phyloP scores from a whole-genome alignment of 192 early-diverging fungal genomes.

The Funneliformis mosseae region DNA sequence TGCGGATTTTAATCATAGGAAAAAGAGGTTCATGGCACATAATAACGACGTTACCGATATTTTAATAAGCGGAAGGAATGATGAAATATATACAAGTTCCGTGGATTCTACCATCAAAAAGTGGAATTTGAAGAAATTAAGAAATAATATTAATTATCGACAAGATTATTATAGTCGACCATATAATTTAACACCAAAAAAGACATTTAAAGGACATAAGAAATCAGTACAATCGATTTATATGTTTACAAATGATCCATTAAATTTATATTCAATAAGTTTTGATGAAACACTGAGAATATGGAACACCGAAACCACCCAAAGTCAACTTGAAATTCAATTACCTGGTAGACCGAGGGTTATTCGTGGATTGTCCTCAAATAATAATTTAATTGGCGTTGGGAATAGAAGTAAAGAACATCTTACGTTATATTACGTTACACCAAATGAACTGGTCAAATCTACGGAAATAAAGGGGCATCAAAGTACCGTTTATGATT shows the following conservation, averaged over 20 bases:
- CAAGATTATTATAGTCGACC: background rate
- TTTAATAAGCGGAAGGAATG: background rate
- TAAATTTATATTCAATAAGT: background rate
- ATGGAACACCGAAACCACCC: background rate
- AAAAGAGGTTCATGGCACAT: background rate
- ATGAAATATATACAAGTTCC: background rate
- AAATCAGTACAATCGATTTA: background rate
- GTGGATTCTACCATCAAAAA: background rate
- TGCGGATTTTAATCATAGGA: background rate
- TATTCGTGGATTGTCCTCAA: background rate
- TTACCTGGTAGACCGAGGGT: conserved; percentile 1
- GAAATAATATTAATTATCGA: background rate
- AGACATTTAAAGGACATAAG: background rate
- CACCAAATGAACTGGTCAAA: background rate
- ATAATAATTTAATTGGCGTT: background rate
- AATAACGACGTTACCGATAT: background rate
- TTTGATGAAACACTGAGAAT: background rate
- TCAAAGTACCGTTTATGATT: conserved; percentile 15
- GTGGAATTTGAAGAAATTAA: background rate
- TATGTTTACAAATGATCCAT: background rate
- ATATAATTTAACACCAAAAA: background rate
- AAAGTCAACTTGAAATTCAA: background rate
- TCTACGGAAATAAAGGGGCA: background rate
- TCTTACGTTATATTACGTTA: conserved; percentile 5
- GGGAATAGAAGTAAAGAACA: conserved; percentile 1